Evolutionary conservation across 2,329 filamentous ascomycete genomes (phyloP).

Genomic region (Fusarium oxysporum): DNA sequence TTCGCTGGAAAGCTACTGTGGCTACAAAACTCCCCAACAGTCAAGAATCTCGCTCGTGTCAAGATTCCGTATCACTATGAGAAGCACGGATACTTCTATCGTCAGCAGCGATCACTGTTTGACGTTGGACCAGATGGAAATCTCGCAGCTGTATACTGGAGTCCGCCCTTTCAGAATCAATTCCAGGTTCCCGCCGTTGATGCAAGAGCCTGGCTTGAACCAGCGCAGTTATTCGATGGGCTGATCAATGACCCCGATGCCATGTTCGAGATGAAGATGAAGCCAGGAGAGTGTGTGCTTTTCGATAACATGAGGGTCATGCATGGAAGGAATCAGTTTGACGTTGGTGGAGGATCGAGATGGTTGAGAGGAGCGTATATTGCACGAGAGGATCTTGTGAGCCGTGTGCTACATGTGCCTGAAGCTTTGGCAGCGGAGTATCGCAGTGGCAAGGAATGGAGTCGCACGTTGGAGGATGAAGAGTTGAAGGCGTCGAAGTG

Average conservation of each 20-base stretch:
- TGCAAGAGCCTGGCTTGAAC: constrained; percentile 58
- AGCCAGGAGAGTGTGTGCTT: constrained; percentile 88
- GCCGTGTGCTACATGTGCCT: constrained; percentile 50
- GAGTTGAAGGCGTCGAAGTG: constrained; percentile 44
- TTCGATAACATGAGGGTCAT: constrained; percentile 90
- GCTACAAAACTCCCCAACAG: constrained; percentile 39
- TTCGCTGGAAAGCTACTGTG: constrained; percentile 62
- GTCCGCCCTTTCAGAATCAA: constrained; percentile 81
- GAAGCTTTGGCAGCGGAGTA: constrained; percentile 41
- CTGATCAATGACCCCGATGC: constrained; percentile 68
- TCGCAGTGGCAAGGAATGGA: constrained; percentile 42
- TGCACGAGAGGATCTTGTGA: constrained; percentile 61
- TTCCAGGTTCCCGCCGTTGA: constrained; percentile 48
- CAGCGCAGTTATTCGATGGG: constrained; percentile 66
- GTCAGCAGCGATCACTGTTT: constrained; percentile 67
- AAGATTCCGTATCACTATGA: constrained; percentile 75
- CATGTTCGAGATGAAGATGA: constrained; percentile 77
- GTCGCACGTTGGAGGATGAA: constrained; percentile 39
- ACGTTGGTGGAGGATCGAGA: constrained; percentile 71
- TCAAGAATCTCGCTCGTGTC: constrained; percentile 55
- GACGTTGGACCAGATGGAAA: constrained; percentile 41
- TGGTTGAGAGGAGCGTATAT: constrained; percentile 92
- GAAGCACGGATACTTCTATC: constrained; percentile 73
- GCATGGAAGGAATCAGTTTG: constrained; percentile 84
- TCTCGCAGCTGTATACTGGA: constrained; percentile 65